Conservation (phyloP, 106 monocot species). For the Amphibolis antarctica region DNA sequence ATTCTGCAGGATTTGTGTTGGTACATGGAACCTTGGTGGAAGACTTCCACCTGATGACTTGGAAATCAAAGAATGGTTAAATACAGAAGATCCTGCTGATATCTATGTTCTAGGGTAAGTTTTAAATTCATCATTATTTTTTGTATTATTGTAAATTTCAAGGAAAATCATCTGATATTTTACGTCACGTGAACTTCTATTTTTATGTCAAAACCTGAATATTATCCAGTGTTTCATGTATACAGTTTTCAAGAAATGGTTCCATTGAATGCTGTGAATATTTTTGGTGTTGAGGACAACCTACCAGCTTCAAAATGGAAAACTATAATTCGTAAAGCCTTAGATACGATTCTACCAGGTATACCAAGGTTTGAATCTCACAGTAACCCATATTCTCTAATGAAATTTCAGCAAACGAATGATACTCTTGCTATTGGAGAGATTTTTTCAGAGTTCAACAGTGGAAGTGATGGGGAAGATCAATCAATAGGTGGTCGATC, state of each 20-base stretch:
- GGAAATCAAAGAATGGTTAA: conserved; percentile 70
- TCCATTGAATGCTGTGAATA: conserved; percentile 80
- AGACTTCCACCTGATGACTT: conserved; percentile 60
- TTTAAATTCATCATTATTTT: neutral
- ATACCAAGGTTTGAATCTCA: conserved; percentile 53
- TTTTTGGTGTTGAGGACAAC: conserved; percentile 65
- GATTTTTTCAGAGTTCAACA: conserved; percentile 31
- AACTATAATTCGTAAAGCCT: conserved; percentile 49
- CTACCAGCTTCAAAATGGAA: conserved; percentile 67
- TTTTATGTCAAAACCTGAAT: neutral
- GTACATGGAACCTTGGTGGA: conserved; percentile 92
- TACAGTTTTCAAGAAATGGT: conserved; percentile 87
- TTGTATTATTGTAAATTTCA: neutral
- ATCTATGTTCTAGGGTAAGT: conserved; percentile 69
- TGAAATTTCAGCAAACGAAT: conserved; percentile 48
- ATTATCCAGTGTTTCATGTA: neutral
- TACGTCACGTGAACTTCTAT: neutral
- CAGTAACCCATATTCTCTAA: conserved; percentile 73
- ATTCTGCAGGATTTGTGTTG: conserved; percentile 50
- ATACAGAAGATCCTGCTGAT: conserved; percentile 61
- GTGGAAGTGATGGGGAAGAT: conserved; percentile 35
- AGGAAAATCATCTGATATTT: neutral
- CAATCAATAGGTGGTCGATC: conserved; percentile 19
- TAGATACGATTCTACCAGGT: conserved; percentile 26
- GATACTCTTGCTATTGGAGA: conserved; percentile 21